Evolutionary conservation across 2,329 filamentous ascomycete species (phyloP).

Genomic region (Beauveria sp.): DNA sequence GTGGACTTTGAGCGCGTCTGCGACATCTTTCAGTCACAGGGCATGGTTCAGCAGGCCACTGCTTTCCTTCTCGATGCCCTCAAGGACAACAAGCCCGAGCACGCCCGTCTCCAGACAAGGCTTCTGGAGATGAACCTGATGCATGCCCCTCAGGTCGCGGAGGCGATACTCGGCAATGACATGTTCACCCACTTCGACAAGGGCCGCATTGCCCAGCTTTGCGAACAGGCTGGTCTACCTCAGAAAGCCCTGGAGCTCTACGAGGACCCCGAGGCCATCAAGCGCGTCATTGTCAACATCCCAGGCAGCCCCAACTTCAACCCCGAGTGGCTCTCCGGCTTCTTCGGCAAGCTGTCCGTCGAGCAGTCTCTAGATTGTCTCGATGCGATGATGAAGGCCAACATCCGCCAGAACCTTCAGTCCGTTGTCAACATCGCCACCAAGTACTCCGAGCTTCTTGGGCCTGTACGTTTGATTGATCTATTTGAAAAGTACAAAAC

Average conservation of each 20-base stretch:
- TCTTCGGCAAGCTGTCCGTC: constrained; percentile 90
- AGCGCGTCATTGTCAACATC: constrained; percentile 81
- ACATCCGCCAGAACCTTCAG: constrained; percentile 95
- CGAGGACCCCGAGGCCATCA: constrained; percentile 81
- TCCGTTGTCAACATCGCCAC: constrained; percentile 92
- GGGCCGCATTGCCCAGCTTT: constrained; percentile 77
- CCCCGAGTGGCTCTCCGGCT: constrained; percentile 83
- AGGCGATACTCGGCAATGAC: constrained; percentile 94
- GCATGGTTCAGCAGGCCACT: constrained; percentile 95
- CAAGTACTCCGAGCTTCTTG: constrained; percentile 94
- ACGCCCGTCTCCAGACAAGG: constrained; percentile 87
- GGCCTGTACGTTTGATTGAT: constrained; percentile 79
- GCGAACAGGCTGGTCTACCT: constrained; percentile 82
- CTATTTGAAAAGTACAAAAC: constrained; percentile 97
- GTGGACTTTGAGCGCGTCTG: constrained; percentile 92
- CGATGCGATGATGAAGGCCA: constrained; percentile 91
- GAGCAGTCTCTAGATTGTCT: constrained; percentile 91
- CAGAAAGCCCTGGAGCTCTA: constrained; percentile 91
- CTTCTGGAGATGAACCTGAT: constrained; percentile 96
- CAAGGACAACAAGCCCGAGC: constrained; percentile 89
- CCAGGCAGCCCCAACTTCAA: constrained; percentile 74
- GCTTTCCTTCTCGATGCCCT: constrained; percentile 96
- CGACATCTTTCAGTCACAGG: constrained; percentile 96
- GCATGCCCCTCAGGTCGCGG: constrained; percentile 93
- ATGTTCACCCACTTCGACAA: constrained; percentile 99